Percentiles rank a stretch among this genome's conserved stretches.
These are phyloP conservation scores for Phyllosticta ampelicida DNA, from an alignment of 2,329 filamentous ascomycete species.

Conservation along the genomic window DNA sequence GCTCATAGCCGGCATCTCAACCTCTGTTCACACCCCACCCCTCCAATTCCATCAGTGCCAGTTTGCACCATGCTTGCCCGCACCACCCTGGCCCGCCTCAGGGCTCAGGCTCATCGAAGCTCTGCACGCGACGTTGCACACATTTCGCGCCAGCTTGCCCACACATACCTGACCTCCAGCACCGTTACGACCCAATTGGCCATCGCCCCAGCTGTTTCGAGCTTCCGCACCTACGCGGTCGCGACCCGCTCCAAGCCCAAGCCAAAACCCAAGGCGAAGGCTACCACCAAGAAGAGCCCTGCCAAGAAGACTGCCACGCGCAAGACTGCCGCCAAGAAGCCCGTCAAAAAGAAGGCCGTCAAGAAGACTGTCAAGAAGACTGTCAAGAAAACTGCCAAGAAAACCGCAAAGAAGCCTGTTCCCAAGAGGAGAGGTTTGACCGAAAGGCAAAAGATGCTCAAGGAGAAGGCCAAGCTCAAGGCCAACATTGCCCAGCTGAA, in stretches of 20 bases:
- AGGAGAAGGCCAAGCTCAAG: slow-evolving; percentile 17
- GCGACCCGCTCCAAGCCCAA: slow-evolving; percentile 21
- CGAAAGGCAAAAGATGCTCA: slow-evolving; percentile 16
- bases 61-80: slow-evolving; percentile 22
- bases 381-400: slow-evolving; percentile 13
- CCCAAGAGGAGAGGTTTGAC: slow-evolving; percentile 14
- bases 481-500: slow-evolving; percentile 19
- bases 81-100: slow-evolving; percentile 26
- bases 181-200: slow-evolving; percentile 14
- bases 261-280: slow-evolving; percentile 13
- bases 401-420: not conserved
- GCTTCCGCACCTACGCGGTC: slow-evolving; percentile 26
- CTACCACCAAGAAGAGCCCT: slow-evolving; percentile 5
- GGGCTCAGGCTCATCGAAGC: slow-evolving; percentile 24
- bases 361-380: slow-evolving; percentile 5
- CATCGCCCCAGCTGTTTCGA: slow-evolving; percentile 15
- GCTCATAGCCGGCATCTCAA: not conserved
- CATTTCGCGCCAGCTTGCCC: slow-evolving; percentile 22
- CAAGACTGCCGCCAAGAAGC: slow-evolving; percentile 10
- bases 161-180: slow-evolving; percentile 12
- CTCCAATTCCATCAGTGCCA: not conserved
- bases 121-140: slow-evolving; percentile 26
- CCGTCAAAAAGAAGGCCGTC: not conserved
- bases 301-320: slow-evolving; percentile 5
- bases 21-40: not conserved